phyloP scores from a whole-genome alignment of 352 stramenopile species.

The Phytophthora idaei region DNA sequence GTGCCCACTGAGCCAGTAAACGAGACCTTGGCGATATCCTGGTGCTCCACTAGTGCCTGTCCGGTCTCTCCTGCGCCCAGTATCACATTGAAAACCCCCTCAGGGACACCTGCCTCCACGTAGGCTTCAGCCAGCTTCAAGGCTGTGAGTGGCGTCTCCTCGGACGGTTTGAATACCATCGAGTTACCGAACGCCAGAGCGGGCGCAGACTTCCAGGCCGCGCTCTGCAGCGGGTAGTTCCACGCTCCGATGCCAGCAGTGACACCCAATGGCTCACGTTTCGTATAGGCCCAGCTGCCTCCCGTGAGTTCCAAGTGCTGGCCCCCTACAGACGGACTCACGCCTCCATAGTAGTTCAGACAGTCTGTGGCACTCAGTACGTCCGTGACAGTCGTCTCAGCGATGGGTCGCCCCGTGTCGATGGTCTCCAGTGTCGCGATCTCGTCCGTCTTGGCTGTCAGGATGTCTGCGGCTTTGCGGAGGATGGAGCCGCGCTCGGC shows the following conservation, averaged over 20 bases:
- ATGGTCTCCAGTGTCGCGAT: conserved; percentile 78
- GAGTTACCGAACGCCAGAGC: conserved; percentile 89
- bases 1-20: conserved; percentile 87
- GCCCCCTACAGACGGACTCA: conserved; percentile 67
- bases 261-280: conserved; percentile 71
- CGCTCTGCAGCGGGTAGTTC: conserved; percentile 86
- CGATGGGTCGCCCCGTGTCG: conserved; percentile 78
- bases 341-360: conserved; percentile 78
- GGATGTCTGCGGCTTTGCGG: conserved; percentile 61
- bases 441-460: conserved; percentile 64
- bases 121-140: conserved; percentile 74
- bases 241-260: conserved; percentile 80
- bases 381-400: conserved; percentile 76
- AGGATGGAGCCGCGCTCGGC: conserved; percentile 68
- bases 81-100: conserved; percentile 84
- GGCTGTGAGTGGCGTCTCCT: conserved; percentile 84
- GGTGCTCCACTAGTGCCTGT: conserved; percentile 58
- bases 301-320: conserved; percentile 70
- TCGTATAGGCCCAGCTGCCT: conserved; percentile 81
- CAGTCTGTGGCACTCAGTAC: conserved; percentile 76
- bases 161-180: conserved; percentile 93
- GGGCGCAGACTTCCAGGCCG: conserved; percentile 80
- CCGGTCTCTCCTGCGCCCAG: conserved; percentile 68
- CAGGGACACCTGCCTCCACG: conserved; percentile 67
- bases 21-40: conserved; percentile 73